Percentiles rank a stretch among this genome's conserved stretches.
These are phyloP conservation scores for Eucalyptus cloeziana DNA, from an alignment of 345 rosid genomes.

Conservation along the genomic window DNA sequence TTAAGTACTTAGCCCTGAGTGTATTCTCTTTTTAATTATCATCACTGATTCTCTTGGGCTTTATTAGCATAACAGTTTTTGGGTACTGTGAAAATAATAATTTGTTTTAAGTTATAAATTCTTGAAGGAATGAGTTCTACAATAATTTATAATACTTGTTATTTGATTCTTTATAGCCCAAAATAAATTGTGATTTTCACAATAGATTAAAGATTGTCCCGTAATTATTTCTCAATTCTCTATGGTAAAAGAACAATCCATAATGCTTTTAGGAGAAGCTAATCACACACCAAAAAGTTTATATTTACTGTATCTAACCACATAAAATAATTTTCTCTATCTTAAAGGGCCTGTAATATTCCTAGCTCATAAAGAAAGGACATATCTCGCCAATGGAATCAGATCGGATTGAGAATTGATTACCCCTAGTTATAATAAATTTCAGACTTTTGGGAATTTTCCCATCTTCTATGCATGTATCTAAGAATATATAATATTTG, in stretches of 20 bases:
- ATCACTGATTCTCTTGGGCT: too few relatives aligned
- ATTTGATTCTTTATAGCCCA: too few relatives aligned
- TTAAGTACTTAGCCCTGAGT: neutral
- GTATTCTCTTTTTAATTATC: too few relatives aligned
- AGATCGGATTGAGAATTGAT: accelerated
- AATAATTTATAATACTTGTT: too few relatives aligned
- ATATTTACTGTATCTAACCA: neutral
- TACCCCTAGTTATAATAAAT: too few relatives aligned
- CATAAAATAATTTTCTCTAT: neutral
- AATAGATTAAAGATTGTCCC: too few relatives aligned
- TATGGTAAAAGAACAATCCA: neutral
- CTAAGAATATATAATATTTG: neutral
- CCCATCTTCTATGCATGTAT: neutral
- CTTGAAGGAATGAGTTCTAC: too few relatives aligned
- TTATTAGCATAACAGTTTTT: too few relatives aligned
- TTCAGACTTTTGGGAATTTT: too few relatives aligned
- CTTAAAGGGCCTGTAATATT: neutral
- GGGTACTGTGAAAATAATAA: too few relatives aligned
- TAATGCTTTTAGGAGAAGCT: neutral
- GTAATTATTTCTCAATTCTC: neutral
- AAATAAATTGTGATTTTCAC: too few relatives aligned
- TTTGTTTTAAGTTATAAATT: too few relatives aligned
- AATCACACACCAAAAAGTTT: neutral
- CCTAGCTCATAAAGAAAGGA: neutral
- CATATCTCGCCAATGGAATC: neutral